These are phyloP conservation scores for Wakefieldia striispora DNA, from an alignment of 768 basidiomycete genomes.

Conservation along the genomic window DNA sequence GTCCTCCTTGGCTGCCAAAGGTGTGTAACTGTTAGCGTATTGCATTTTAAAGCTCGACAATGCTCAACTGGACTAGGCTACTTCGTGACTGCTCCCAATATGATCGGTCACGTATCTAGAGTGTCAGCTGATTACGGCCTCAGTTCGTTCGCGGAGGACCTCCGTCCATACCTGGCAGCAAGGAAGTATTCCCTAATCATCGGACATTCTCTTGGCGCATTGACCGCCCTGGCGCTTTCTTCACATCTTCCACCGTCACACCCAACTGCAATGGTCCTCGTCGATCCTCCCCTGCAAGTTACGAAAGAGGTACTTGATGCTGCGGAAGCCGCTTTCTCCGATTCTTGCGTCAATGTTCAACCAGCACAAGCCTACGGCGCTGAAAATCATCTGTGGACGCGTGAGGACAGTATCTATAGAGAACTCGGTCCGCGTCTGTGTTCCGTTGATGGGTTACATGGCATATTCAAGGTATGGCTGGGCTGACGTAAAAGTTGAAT, in stretches of 20 bases:
- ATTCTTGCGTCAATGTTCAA: neutral
- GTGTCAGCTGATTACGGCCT: slow-evolving; percentile 11
- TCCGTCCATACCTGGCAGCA: slow-evolving; percentile 16
- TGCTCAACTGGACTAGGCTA: slow-evolving; percentile 18
- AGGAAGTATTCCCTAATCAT: slow-evolving; percentile 13
- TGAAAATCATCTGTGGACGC: slow-evolving; percentile 18
- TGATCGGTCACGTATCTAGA: slow-evolving; percentile 17
- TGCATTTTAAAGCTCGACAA: too few species aligned
- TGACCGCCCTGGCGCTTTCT: slow-evolving; percentile 6
- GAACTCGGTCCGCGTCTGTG: slow-evolving; percentile 14
- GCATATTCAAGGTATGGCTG: neutral
- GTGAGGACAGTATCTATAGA: slow-evolving; percentile 2
- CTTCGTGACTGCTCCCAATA: slow-evolving; percentile 23
- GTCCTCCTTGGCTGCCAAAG: too few species aligned
- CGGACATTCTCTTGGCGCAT: slow-evolving; percentile 20
- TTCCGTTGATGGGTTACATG: slow-evolving; percentile 1
- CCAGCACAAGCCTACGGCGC: neutral
- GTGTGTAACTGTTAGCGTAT: too few species aligned
- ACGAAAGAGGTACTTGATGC: neutral
- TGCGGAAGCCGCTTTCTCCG: neutral
- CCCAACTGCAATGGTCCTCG: slow-evolving; percentile 15
- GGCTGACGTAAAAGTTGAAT: neutral
- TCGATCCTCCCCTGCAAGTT: slow-evolving; percentile 16
- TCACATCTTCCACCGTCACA: slow-evolving; percentile 1
- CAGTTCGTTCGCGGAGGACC: slow-evolving; percentile 12